Evolutionary conservation across 495 filamentous ascomycete species (phyloP).

Genomic region (Xylaria castorea): DNA sequence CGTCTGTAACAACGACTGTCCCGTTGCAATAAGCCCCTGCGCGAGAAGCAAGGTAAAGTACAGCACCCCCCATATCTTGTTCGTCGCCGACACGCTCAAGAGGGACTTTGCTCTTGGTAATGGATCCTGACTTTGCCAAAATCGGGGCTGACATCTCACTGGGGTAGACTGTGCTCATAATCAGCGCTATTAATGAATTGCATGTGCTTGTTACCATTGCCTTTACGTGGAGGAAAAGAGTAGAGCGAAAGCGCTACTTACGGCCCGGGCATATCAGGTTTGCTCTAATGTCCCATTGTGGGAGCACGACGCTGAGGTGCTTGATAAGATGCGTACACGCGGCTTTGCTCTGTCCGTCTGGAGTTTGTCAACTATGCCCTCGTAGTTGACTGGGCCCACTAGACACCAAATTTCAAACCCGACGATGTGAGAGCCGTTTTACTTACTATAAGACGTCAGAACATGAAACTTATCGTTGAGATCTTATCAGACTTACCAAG

Average conservation of each 20-base stretch:
- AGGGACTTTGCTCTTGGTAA: conserved; percentile 52
- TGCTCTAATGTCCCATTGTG: conserved; percentile 64
- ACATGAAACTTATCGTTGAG: background rate
- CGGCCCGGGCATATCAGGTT: conserved; percentile 74
- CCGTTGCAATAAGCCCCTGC: conserved; percentile 71
- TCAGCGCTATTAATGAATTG: background rate
- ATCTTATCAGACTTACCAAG: conserved; percentile 44
- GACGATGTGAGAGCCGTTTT: background rate
- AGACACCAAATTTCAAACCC: no score
- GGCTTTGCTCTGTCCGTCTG: conserved; percentile 64
- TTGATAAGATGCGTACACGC: conserved; percentile 70
- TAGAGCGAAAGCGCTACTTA: conserved; percentile 45
- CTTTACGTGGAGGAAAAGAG: background rate
- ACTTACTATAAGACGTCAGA: conserved; percentile 23
- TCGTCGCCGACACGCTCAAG: conserved; percentile 54
- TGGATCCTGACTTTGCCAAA: conserved; percentile 45
- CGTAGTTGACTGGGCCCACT: no score
- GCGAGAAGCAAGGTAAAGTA: conserved; percentile 67
- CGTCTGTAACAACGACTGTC: conserved; percentile 63
- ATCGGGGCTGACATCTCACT: conserved; percentile 67
- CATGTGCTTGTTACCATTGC: background rate
- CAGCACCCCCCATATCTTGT: conserved; percentile 68
- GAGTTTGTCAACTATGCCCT: background rate
- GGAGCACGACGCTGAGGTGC: conserved; percentile 59
- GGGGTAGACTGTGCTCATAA: conserved; percentile 57